Evolutionary conservation across 345 rosid species (phyloP).

Genomic region (Atalantia buxifolia): DNA sequence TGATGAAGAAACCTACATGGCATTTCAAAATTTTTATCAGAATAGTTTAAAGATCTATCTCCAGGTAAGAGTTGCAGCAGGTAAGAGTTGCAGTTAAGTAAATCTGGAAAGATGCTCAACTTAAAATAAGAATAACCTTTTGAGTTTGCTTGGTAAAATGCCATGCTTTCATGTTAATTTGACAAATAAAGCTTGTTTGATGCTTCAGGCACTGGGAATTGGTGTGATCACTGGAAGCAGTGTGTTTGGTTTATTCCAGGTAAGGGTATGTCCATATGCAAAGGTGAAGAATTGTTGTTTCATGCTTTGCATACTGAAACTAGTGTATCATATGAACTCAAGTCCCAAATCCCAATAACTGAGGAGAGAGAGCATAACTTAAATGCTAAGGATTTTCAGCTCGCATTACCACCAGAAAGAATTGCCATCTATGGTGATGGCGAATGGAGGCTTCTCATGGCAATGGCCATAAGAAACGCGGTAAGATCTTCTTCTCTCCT

Average conservation of each 20-base stretch:
- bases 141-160: background rate
- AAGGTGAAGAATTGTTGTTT: conserved; percentile 53
- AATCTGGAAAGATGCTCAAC: background rate
- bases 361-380: conserved; percentile 24
- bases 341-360: conserved; percentile 22
- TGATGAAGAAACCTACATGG: background rate
- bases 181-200: conserved; percentile 19
- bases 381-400: conserved; percentile 42
- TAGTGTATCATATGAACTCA: conserved; percentile 55
- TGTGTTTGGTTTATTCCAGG: conserved; percentile 86
- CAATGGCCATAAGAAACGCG: conserved; percentile 50
- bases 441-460: conserved; percentile 59
- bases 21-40: background rate
- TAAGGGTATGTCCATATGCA: conserved; percentile 45
- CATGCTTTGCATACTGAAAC: conserved; percentile 68
- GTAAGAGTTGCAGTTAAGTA: background rate
- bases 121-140: background rate
- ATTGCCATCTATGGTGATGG: conserved; percentile 72
- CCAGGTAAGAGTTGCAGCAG: background rate
- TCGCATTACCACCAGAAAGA: conserved; percentile 67
- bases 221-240: conserved; percentile 99
- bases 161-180: background rate
- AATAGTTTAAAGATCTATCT: background rate
- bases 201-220: conserved; percentile 54
- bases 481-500: conserved; percentile 42